Conservation (phyloP, 2,329 filamentous ascomycete species). For the Mollisiaceae sp. region DNA sequence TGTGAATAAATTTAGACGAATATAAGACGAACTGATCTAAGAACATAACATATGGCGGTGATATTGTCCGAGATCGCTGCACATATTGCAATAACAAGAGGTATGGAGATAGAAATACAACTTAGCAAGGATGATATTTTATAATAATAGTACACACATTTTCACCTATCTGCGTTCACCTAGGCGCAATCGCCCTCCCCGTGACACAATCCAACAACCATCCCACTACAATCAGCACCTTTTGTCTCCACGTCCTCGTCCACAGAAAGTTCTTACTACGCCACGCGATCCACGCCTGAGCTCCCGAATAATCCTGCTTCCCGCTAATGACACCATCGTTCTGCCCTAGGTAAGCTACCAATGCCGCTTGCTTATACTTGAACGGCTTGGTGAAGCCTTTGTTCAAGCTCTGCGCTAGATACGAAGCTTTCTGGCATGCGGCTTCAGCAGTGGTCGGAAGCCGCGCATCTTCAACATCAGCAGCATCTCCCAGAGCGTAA, state of each 20-base stretch:
- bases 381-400: constrained; percentile 21
- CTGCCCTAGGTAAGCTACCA: constrained; percentile 32
- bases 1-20: no score
- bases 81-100: no score
- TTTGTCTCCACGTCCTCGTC: constrained; percentile 33
- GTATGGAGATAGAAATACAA: no score
- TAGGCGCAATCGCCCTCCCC: constrained; percentile 28
- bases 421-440: constrained; percentile 30
- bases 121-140: no score
- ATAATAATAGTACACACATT: neutral
- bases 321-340: constrained; percentile 32
- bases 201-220: constrained; percentile 32
- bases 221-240: constrained; percentile 30
- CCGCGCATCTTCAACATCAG: constrained; percentile 30
- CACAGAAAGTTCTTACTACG: constrained; percentile 33
- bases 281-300: constrained; percentile 33
- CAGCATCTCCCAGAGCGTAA: constrained; percentile 42
- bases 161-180: constrained; percentile 6
- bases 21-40: no score
- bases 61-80: no score
- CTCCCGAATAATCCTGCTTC: constrained; percentile 29
- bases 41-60: no score
- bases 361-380: constrained; percentile 27
- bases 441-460: constrained; percentile 33
- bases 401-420: constrained; percentile 23